These are phyloP conservation scores for Davidsoniella australis DNA, from an alignment of 2,329 filamentous ascomycete species.

Conservation along the genomic window DNA sequence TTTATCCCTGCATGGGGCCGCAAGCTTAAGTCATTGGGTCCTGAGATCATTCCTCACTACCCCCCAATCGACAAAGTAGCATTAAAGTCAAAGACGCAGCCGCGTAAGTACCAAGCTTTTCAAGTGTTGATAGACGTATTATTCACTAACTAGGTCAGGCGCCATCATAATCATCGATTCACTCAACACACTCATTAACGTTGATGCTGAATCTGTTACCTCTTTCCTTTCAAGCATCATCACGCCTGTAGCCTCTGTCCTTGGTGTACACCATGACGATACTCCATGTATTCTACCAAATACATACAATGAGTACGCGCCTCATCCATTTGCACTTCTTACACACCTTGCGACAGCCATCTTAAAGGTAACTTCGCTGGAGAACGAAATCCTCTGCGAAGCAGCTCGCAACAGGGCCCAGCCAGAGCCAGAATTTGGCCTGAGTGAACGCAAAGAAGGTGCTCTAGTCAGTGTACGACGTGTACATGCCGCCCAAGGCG, in stretches of 20 bases:
- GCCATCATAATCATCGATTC: slow-evolving; percentile 66
- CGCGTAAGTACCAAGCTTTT: slow-evolving; percentile 1
- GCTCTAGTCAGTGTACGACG: slow-evolving; percentile 38
- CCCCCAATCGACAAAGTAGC: neutral
- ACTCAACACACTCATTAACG: slow-evolving; percentile 47
- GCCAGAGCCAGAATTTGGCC: slow-evolving; percentile 60
- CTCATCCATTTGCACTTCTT: slow-evolving; percentile 54
- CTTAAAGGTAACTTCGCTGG: slow-evolving; percentile 53
- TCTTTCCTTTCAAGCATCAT: slow-evolving; percentile 54
- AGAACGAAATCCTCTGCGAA: slow-evolving; percentile 57
- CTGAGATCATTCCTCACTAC: neutral
- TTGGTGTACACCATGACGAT: slow-evolving; percentile 72
- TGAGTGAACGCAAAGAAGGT: slow-evolving; percentile 63
- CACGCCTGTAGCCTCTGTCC: slow-evolving; percentile 49
- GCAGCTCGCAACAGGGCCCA: slow-evolving; percentile 60
- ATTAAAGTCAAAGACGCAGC: neutral
- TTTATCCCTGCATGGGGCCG: slow-evolving; percentile 50
- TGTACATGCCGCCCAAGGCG: slow-evolving; percentile 22
- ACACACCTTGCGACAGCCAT: slow-evolving; percentile 80
- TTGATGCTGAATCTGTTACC: slow-evolving; percentile 39
- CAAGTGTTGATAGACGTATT: neutral
- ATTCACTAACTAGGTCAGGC: slow-evolving; percentile 27
- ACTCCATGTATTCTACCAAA: slow-evolving; percentile 39
- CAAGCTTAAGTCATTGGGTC: slow-evolving; percentile 20
- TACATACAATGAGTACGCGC: slow-evolving; percentile 37